Evolutionary conservation across 345 rosid species (phyloP).

Genomic region (Bruguiera sexangula): DNA sequence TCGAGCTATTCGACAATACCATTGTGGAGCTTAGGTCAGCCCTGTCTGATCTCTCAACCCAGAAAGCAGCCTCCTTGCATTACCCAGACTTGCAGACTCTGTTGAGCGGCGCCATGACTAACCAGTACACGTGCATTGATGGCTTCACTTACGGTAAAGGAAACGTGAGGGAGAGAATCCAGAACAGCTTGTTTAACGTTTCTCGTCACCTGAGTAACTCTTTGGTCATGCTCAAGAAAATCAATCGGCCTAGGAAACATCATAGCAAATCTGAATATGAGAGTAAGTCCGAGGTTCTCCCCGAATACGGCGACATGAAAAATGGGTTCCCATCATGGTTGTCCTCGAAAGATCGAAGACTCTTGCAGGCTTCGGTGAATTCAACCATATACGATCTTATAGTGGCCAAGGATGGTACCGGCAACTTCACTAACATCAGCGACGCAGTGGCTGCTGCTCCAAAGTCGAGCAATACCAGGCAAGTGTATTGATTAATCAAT

Average conservation of each 20-base stretch:
- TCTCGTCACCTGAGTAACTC: constrained; percentile 63
- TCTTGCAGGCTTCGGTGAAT: constrained; percentile 38
- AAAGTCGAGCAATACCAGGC: constrained; percentile 62
- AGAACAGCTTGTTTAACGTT: constrained; percentile 45
- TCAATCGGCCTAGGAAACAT: constrained; percentile 35
- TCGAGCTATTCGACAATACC: constrained; percentile 51
- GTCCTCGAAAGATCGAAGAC: constrained; percentile 40
- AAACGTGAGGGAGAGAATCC: constrained; percentile 35
- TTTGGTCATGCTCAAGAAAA: constrained; percentile 55
- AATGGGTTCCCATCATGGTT: constrained; percentile 65
- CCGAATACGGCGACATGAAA: constrained; percentile 35
- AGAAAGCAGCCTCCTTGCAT: constrained; percentile 25
- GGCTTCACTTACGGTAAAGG: constrained; percentile 52
- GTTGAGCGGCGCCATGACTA: constrained; percentile 70
- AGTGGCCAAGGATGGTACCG: constrained; percentile 74
- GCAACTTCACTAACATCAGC: constrained; percentile 52
- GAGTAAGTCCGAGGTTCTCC: constrained; percentile 24
- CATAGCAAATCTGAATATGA: not conserved
- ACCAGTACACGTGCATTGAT: constrained; percentile 88
- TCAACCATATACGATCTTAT: constrained; percentile 38
- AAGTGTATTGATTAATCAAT: not conserved
- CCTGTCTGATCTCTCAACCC: constrained; percentile 40
- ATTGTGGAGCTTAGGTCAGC: constrained; percentile 42
- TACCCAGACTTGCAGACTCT: constrained; percentile 56
- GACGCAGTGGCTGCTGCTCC: constrained; percentile 77